Evolutionary conservation across 148 eudicot species (phyloP), one percentile per base, ranked within the genome.

Genomic region (Nepenthes mirabilis): DNA sequence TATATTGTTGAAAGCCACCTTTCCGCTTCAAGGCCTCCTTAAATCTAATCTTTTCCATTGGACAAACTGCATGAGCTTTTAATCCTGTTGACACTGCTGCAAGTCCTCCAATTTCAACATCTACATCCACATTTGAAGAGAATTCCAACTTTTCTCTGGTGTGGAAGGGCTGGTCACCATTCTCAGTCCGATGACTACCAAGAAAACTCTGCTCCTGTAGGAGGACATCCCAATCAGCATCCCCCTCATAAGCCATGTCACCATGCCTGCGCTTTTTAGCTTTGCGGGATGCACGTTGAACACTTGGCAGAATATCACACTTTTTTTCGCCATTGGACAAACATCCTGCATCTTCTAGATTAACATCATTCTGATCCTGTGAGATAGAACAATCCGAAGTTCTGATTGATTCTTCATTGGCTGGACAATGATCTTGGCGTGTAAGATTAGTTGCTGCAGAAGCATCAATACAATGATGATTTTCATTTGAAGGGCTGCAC

Each of bases 171-270:
- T 61, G 77, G 49, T 74, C 77, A 68, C 62, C 67, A 49, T 87
- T 79, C 55, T 37, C 79, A 74, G 34, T 63, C 34, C 62, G 75
- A 78, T 71, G 65, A 10, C 57, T 65, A 48, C 61, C 71, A 63
- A 79, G 68, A 64, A 73, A 68, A 65, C 66, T 73, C 57, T 76
- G 79, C 56, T 72, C 88, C 35, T 79, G 91, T 37, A 80, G 59
- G 67, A 88, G 63, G 33, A 65, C 63, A 32, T 86, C 89, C 98
- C 98, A 93, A 75, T 79, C 90, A 72, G 60, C 75, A 74, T 94
- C 97, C 49, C 87, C 99, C 68, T 94, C 97, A 60, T 89, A 94
- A 53, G 97, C 90, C 99, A 94, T 94, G 69, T 89, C 99, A 36
- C 79, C 82, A 52, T 86, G 97, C 79, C 86, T 86, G 36, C 74